These are phyloP conservation scores for Penicillium aurantiogriseum DNA, from an alignment of 2,329 filamentous ascomycete genomes.

Conservation along the genomic window DNA sequence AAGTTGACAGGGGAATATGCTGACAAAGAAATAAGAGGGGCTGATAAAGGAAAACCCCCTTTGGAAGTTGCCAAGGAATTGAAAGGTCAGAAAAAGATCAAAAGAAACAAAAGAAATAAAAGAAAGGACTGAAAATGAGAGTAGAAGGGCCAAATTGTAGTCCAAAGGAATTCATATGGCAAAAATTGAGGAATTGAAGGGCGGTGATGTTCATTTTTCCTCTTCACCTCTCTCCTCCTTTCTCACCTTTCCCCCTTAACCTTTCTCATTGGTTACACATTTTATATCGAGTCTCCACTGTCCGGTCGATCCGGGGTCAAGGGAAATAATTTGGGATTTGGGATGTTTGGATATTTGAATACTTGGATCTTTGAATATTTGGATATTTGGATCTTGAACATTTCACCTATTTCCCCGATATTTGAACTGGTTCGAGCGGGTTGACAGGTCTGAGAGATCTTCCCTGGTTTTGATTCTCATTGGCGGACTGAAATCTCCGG, in stretches of 20 bases:
- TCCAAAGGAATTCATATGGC: constrained; percentile 1
- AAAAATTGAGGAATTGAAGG: not conserved
- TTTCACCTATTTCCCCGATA: not conserved
- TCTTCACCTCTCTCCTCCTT: not conserved
- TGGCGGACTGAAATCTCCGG: constrained; percentile 22
- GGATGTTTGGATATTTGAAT: not conserved
- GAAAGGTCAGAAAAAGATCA: not conserved
- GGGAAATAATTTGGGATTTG: not conserved
- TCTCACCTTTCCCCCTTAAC: not conserved
- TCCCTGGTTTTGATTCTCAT: constrained; percentile 4
- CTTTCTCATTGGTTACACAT: constrained; percentile 19
- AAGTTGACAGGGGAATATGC: constrained; percentile 1
- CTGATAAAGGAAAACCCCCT: not conserved
- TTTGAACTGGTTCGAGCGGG: not conserved
- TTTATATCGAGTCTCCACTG: constrained; percentile 16
- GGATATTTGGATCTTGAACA: not conserved
- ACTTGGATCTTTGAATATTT: not conserved
- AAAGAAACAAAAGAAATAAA: not conserved
- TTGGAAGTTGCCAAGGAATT: not conserved
- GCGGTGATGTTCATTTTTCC: not conserved
- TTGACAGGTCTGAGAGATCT: not conserved
- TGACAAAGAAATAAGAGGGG: constrained; percentile 10
- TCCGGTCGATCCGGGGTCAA: constrained; percentile 28
- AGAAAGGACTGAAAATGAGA: constrained; percentile 1
- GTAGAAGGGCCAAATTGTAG: not conserved